Base-by-base conservation (phyloP, 768 basidiomycete genomes). In the Amanita molliuscula region DNA sequence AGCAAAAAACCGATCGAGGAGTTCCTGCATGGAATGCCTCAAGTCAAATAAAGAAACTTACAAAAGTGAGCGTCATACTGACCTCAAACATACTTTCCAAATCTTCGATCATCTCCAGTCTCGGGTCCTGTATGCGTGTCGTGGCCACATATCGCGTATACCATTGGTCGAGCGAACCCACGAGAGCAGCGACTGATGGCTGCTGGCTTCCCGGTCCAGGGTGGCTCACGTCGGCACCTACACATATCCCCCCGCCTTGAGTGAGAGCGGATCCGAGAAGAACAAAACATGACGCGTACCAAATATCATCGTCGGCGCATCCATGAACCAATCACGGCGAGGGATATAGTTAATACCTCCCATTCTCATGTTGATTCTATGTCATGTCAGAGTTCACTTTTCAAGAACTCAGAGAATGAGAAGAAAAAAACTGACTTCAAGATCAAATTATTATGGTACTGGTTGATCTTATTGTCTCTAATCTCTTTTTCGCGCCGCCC, bases 171-270 rank as follows among this genome's bases (percentile, higher is more conserved):
- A 66, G 65, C 0, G 82, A 85, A 1, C 70, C 77, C 0, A 87
- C 84, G 0, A 86, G 56, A 1, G 75, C 71, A 0, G 82, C 70
- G 0, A 84, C 67, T 0, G 84, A 86, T 0, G 86, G 78, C 29
- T 62, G 55, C 41, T 55, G 44, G 0, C 71, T 55, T 0, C 82
- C 80, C 10, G 83, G 76, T 0, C 73, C 72, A 0, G 84, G 79
- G 53, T 88, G 85, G 6, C 76, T 72, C 0, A 86, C 73, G 57
- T 78, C 79, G 7, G 76, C 76, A n/a, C 79, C 77, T 78, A 44
- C 26, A 13, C 48, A 43, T 5, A 34, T 25, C 31, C 25, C 31
- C 25, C 16, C 36, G 45, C 60, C 47, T 42, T 3, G 8, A 23
- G 7, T 47, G 9, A 4, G 23, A 1, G 13, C 9, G 8, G 6